Evolutionary conservation across 2,329 filamentous ascomycete genomes (phyloP), one percentile per base, ranked within the genome.

Genomic region (Colletotrichum theobromicola): DNA sequence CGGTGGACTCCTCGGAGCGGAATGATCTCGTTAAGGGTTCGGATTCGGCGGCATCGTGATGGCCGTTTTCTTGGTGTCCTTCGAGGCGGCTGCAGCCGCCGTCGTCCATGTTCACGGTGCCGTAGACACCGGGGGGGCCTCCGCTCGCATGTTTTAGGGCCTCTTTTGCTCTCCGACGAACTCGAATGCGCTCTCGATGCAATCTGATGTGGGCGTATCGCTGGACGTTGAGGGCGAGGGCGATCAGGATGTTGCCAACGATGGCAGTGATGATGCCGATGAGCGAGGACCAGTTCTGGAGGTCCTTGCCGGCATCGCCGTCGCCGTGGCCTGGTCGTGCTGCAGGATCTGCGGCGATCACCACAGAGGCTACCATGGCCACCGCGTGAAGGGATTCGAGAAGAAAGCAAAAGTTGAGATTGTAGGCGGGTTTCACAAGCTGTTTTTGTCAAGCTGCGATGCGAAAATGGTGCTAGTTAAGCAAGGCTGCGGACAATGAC

Each of bases 221-320:
- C 84, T 99, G 97, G 64, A 97, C 96, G 82, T 99, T 99, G 75
- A 99, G 91, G 15, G 97, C 97, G 76, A 99, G 92, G 1, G 96
- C 98, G 78, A 99, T 98, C 67, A 99, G 90, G 37, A 98, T 88
- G 80, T 99, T 99, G 70, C 97, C 97, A 66, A 94, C 90, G 80
- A 99, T 97, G 65, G 97, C 96, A 4, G 96, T 98, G 68, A 96
- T 85, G 80, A 99, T 98, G 79, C 97, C 97, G 81, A 99, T 98
- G 68, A 98, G 88, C 30, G 95, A 97, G 61, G 95, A 98, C 96
- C 96, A 98, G 82, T 93, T 87, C 77, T 90, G 88, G 28, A 93
- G 83, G 10, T 88, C 86, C 67, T 89, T 86, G 61, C 86, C 87
- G 35, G 84, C 82, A 42, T 85, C 81, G 69, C 79, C 82, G 50